phyloP scores from a whole-genome alignment of 768 basidiomycete species.

The Kwoniella sp. region DNA sequence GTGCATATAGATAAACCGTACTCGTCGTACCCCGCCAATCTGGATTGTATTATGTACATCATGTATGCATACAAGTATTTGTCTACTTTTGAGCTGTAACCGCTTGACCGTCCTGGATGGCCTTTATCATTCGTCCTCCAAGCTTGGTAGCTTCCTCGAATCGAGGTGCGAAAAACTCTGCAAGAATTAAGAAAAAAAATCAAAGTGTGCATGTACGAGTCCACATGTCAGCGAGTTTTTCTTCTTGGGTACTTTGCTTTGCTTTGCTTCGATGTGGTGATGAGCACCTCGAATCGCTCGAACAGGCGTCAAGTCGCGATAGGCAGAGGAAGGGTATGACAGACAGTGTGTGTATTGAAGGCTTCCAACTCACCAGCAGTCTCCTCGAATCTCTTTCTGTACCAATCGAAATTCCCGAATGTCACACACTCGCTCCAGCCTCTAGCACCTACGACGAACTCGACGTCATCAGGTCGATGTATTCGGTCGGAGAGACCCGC shows the following conservation, averaged over 20 bases:
- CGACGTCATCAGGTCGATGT: slow-evolving; percentile 84
- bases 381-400: slow-evolving; percentile 74
- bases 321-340: too few species aligned
- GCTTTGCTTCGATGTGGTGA: too few species aligned
- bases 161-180: slow-evolving; percentile 74
- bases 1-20: too few species aligned
- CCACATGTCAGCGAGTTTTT: too few species aligned
- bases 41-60: too few species aligned
- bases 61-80: too few species aligned
- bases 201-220: neutral
- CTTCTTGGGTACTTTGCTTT: neutral
- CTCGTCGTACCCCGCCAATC: too few species aligned
- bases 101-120: slow-evolving; percentile 59
- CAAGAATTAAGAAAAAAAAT: neutral
- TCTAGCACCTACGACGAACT: slow-evolving; percentile 88
- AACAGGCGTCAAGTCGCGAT: too few species aligned
- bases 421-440: slow-evolving; percentile 96
- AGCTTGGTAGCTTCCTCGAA: slow-evolving; percentile 83
- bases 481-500: slow-evolving; percentile 74
- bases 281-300: too few species aligned
- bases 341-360: too few species aligned
- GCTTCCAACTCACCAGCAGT: slow-evolving; percentile 62
- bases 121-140: slow-evolving; percentile 86
- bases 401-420: slow-evolving; percentile 88
- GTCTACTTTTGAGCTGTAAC: neutral